phyloP scores from a whole-genome alignment of 352 stramenopile species.

The Pythium plurisporium region DNA sequence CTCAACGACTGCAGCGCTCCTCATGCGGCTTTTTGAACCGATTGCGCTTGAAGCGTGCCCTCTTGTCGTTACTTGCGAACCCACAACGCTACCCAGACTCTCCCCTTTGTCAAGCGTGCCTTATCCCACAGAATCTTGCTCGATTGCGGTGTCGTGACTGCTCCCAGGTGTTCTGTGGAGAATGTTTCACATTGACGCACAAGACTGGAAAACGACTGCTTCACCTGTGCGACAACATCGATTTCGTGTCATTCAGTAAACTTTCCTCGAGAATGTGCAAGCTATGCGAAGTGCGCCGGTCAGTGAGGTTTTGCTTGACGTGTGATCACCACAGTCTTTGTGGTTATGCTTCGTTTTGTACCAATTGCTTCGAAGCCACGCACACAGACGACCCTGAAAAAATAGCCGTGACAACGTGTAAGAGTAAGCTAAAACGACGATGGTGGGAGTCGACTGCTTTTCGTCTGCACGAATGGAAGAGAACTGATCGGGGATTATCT shows the following conservation, averaged over 20 bases:
- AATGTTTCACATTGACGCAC: conserved; percentile 27
- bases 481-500: no score
- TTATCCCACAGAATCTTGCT: conserved; percentile 17
- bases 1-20: conserved; percentile 11
- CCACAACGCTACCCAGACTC: conserved; percentile 25
- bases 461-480: conserved; percentile 21
- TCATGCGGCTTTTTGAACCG: conserved; percentile 7
- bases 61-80: conserved; percentile 16
- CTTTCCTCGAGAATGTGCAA: conserved; percentile 16
- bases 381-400: conserved; percentile 15
- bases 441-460: conserved; percentile 31
- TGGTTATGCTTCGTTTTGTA: neutral
- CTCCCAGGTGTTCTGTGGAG: conserved; percentile 21
- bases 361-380: conserved; percentile 26
- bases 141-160: conserved; percentile 31
- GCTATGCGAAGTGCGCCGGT: conserved; percentile 23
- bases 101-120: conserved; percentile 37
- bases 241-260: conserved; percentile 24
- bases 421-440: neutral
- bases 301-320: conserved; percentile 16
- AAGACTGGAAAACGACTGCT: conserved; percentile 29
- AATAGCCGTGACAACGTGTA: neutral
- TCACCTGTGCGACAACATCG: conserved; percentile 31
- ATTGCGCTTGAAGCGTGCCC: conserved; percentile 5
- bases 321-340: conserved; percentile 13